Conservation (phyloP, 148 eudicot genomes). For the Agrostemma githago region DNA sequence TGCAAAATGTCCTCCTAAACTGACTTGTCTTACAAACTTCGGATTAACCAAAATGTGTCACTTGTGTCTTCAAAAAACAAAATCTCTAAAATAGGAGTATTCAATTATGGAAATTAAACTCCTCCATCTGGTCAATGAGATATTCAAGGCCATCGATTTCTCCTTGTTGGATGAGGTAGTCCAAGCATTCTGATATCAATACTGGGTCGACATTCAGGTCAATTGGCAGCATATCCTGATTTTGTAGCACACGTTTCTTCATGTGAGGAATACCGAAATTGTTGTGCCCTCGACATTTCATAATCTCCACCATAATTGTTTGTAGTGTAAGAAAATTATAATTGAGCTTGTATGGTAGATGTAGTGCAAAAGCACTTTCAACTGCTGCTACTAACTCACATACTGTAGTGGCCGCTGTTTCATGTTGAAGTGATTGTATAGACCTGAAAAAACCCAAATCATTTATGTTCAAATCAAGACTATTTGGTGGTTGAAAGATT, state of each 20-base stretch:
- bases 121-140: too few relatives aligned
- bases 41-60: too few relatives aligned
- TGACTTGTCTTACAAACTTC: too few relatives aligned
- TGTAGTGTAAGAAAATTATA: background rate
- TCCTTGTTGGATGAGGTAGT: too few relatives aligned
- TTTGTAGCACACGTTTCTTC: background rate
- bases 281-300: background rate
- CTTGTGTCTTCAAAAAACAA: too few relatives aligned
- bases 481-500: background rate
- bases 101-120: too few relatives aligned
- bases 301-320: background rate
- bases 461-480: background rate
- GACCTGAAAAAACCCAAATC: conserved; percentile 8
- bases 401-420: background rate
- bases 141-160: too few relatives aligned
- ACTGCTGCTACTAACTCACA: background rate
- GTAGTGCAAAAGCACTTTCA: background rate
- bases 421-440: background rate
- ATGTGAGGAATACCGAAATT: background rate
- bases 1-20: too few relatives aligned
- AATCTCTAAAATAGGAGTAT: too few relatives aligned
- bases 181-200: too few relatives aligned
- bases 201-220: too few relatives aligned
- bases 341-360: background rate
- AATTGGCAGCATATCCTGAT: too few relatives aligned